Evolutionary conservation across 2,329 filamentous ascomycete species (phyloP), one percentile per base, ranked within the genome.

Genomic region (Epichloe hybrida): DNA sequence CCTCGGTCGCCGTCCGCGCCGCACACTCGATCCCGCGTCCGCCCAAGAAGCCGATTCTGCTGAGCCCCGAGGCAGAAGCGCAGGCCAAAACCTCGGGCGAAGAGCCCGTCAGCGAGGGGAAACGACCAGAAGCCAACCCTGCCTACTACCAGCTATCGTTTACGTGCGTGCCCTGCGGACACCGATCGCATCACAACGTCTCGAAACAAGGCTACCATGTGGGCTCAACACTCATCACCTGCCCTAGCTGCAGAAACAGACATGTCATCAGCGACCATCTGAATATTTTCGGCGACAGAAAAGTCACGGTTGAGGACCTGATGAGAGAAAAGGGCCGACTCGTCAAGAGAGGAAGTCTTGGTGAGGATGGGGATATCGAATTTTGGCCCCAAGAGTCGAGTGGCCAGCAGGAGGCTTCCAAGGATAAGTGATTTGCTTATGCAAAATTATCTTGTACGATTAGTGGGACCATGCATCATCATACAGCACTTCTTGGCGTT

Each of bases 121-220:
- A 58, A 47, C 57, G 64, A 4, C 50, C 51, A 12, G 58, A 64
- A 23, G 49, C 55, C 37, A 66, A 64, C 57, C 64, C 80, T 58
- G 88, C 88, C 1, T 80, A 86, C 52, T 98, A 97, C 69, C 77
- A 88, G 58, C 76, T 98, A 56, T 86, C 83, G 47, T 96, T 98
- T 66, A 98, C 93, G 58, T 98, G 93, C 76, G 83, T 86, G 53
- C 88, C 87, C 35, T 98, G 93, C 70, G 73, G 76, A 44, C 72
- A 78, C 37, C 84, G 90, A 52, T 94, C 88, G n/a, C 77, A 81
- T 12, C 94, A 98, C 69, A 78, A 78, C 48, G 75, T 98, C 59
- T 88, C 88, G 34, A 96, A 97, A 68, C 93, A 97, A 64, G 93
- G 88, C 35, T 98, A 98, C 65, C 90, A 97, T 68, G 76, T 83